Base-by-base conservation (phyloP, 2,329 filamentous ascomycete species). In the Botrytis sinoallii region DNA sequence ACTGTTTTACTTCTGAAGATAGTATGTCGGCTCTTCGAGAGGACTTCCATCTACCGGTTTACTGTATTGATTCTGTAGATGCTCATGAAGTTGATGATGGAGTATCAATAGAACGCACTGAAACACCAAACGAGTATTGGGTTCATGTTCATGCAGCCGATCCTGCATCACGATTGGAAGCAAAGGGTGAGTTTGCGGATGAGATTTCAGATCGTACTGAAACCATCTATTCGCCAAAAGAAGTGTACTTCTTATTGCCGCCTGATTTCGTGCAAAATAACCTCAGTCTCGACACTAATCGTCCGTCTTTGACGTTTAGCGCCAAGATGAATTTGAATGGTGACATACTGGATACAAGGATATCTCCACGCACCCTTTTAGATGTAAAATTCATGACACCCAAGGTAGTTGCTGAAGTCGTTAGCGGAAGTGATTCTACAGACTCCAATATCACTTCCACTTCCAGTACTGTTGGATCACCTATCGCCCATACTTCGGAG, bases 51-150 rank as follows among this genome's bases (percentile, higher is more conserved):
- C 79, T 88, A 35, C 87, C 86, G 0, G 87, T 92, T 1, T 95
- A 90, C 80, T 94, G 92, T 77, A 92, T 97, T 74, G 93, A 97
- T 79, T 86, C 88, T 42, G 85, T 86, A 32, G 83, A 82, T 52
- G 92, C 93, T 0, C 84, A 87, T 42, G 90, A 95, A 77, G 92
- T 96, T 74, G 93, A 97, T 77, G 93, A 97, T 79, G 93, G 91
- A 1, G 83, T 97, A 14, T 95, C 93, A 0, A 79, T 96, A 12
- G 90, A 94, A 79, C 81, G 82, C 64, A 87, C 90, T 1, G 82
- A 84, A 81, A 29, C 76, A 76, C 75, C 85, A 32, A 80, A 85
- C 69, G 85, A 92, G 76, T 89, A 88, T 78, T 96, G 93, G 93
- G 84, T 95, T 44, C 92, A 94, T 79, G 83, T 94, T 46, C 93